Evolutionary conservation across 345 rosid species (phyloP).

Genomic region (Mercurialis annua): DNA sequence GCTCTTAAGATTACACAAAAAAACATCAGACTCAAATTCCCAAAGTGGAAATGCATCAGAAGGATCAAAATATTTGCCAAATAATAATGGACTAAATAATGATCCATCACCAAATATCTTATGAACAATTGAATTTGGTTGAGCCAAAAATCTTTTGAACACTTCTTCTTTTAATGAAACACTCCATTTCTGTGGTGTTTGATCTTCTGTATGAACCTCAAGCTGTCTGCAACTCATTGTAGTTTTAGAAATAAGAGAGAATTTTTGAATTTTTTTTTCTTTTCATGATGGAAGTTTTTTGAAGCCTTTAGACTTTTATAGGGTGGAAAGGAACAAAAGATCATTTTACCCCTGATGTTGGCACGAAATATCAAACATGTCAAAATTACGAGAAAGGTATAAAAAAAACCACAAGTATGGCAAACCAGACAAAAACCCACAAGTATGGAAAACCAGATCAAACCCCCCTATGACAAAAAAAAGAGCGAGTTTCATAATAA

Average conservation of each 20-base stretch:
- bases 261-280: background rate
- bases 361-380: too few relatives aligned
- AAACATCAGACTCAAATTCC: conserved; percentile 70
- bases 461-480: too few relatives aligned
- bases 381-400: too few relatives aligned
- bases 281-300: conserved; percentile 9
- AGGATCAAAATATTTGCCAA: conserved; percentile 86
- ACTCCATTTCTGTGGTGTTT: conserved; percentile 65
- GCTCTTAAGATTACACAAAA: conserved; percentile 52
- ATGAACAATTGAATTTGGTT: conserved; percentile 40
- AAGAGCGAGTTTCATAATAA: too few relatives aligned
- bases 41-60: conserved; percentile 90
- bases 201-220: conserved; percentile 60
- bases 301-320: conserved; percentile 27
- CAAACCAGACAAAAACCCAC: too few relatives aligned
- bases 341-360: too few relatives aligned
- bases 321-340: too few relatives aligned
- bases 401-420: too few relatives aligned
- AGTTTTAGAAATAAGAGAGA: conserved; percentile 6
- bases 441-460: too few relatives aligned
- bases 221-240: conserved; percentile 44
- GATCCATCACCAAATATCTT: conserved; percentile 81
- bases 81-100: conserved; percentile 71
- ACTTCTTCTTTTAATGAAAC: conserved; percentile 56
- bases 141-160: conserved; percentile 45